These are phyloP conservation scores for Castanospermum australe DNA, from an alignment of 306 rosid species.

Conservation along the genomic window DNA sequence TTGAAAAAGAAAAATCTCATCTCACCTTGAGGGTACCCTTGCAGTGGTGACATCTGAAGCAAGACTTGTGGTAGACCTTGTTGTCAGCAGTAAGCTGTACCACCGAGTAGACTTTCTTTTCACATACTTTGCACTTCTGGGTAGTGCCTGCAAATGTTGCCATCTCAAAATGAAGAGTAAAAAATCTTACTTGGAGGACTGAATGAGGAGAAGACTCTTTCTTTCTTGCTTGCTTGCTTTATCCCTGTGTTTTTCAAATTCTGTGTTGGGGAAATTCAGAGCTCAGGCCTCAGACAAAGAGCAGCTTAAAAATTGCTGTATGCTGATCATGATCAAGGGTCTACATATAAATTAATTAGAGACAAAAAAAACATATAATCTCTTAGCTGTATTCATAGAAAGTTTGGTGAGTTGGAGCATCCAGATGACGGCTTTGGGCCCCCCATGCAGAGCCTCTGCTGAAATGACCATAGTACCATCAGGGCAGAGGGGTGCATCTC, in stretches of 20 bases:
- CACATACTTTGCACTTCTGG: constrained; percentile 94
- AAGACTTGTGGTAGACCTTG: constrained; percentile 82
- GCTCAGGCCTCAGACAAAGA: constrained; percentile 33
- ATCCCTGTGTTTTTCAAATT: constrained; percentile 6
- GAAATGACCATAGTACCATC: constrained; percentile 35
- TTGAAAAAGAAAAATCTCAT: background rate
- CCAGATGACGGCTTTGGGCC: constrained; percentile 25
- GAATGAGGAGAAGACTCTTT: background rate
- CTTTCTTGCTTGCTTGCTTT: background rate
- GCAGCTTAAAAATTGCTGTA: background rate
- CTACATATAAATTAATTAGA: background rate
- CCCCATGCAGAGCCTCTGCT: background rate
- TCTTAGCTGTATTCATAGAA: constrained; percentile 32
- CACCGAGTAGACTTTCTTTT: constrained; percentile 85
- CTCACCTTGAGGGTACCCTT: constrained; percentile 91
- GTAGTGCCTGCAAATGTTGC: constrained; percentile 87
- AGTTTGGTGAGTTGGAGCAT: constrained; percentile 22
- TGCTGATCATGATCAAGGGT: constrained; percentile 30
- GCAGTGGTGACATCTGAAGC: constrained; percentile 97
- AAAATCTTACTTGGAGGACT: constrained; percentile 16
- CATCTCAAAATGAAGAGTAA: constrained; percentile 42
- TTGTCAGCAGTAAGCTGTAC: constrained; percentile 87
- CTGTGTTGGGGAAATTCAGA: constrained; percentile 22
- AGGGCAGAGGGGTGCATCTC: background rate
- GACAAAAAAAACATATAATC: constrained; percentile 17